phyloP scores from a whole-genome alignment of 768 basidiomycete species.

The Chiua virens region DNA sequence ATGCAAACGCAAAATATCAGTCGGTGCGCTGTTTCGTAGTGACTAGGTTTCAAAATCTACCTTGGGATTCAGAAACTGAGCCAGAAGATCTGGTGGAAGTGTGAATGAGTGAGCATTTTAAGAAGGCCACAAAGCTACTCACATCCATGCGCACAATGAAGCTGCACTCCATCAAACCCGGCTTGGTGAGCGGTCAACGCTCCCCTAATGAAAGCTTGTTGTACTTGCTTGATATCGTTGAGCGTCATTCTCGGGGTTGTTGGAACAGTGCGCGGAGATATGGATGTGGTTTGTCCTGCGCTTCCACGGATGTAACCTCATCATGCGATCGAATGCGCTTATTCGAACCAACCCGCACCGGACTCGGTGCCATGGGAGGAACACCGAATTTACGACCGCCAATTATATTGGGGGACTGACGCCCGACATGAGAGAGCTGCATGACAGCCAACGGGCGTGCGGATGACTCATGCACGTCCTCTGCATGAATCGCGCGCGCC shows the following conservation, averaged over 20 bases:
- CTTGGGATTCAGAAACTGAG: constrained; percentile 76
- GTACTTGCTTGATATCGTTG: constrained; percentile 58
- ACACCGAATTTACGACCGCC: constrained; percentile 64
- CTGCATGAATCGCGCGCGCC: constrained; percentile 50
- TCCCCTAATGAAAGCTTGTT: constrained; percentile 64
- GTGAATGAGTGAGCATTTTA: not conserved
- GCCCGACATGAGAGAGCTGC: constrained; percentile 81
- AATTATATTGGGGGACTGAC: constrained; percentile 76
- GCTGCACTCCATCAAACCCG: constrained; percentile 84
- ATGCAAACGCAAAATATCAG: not conserved
- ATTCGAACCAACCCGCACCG: constrained; percentile 48
- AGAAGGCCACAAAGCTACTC: constrained; percentile 30
- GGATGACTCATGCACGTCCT: constrained; percentile 4
- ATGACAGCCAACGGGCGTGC: constrained; percentile 55
- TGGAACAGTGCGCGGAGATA: constrained; percentile 54
- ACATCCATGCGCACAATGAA: constrained; percentile 90
- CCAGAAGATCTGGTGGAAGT: constrained; percentile 58
- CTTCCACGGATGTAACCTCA: constrained; percentile 2
- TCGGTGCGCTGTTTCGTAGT: not conserved
- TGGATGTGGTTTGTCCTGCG: constrained; percentile 14
- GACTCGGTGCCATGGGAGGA: constrained; percentile 70
- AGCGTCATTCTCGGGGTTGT: constrained; percentile 58
- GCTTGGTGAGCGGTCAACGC: constrained; percentile 61
- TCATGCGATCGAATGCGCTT: constrained; percentile 6
- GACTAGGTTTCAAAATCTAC: constrained; percentile 34